Evolutionary conservation across 768 basidiomycete species (phyloP).

Genomic region (Mycena olivaceomarginata): DNA sequence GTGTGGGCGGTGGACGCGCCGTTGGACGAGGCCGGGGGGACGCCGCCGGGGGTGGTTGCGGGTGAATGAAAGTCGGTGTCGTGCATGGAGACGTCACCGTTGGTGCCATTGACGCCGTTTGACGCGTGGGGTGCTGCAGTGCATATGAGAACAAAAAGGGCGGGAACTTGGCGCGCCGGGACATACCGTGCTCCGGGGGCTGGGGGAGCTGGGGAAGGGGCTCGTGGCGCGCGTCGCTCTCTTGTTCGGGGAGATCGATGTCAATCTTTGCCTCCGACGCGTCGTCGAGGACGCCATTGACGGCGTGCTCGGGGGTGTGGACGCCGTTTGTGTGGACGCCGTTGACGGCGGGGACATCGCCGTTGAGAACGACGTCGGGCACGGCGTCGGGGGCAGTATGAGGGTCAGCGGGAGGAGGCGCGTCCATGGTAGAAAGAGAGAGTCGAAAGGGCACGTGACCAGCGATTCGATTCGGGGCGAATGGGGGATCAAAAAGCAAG

Average conservation of each 20-base stretch:
- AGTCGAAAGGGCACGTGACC: not conserved
- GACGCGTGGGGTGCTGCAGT: conserved; percentile 58
- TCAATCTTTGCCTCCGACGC: conserved; percentile 78
- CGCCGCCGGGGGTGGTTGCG: conserved; percentile 60
- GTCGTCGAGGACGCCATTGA: conserved; percentile 61
- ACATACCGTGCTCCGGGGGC: conserved; percentile 73
- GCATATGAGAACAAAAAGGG: conserved; percentile 39
- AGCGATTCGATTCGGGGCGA: not conserved
- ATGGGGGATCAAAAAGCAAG: too few relatives aligned
- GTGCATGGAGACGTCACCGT: conserved; percentile 62
- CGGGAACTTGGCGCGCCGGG: conserved; percentile 46
- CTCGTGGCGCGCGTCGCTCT: conserved; percentile 82
- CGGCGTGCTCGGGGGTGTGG: conserved; percentile 56
- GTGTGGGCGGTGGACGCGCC: conserved; percentile 58
- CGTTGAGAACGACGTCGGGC: conserved; percentile 26
- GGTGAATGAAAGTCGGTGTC: conserved; percentile 62
- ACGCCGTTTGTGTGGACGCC: conserved; percentile 55
- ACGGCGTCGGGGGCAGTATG: conserved; percentile 55
- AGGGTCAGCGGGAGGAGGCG: conserved; percentile 9
- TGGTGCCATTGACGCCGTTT: conserved; percentile 61
- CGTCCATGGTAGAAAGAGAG: conserved; percentile 42
- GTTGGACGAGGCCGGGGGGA: conserved; percentile 61
- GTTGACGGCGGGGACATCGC: conserved; percentile 45
- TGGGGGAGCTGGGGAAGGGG: conserved; percentile 67
- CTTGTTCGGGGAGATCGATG: conserved; percentile 76